Conservation (phyloP, 164 flowering plant species). For the Nymphaea thermarum region DNA sequence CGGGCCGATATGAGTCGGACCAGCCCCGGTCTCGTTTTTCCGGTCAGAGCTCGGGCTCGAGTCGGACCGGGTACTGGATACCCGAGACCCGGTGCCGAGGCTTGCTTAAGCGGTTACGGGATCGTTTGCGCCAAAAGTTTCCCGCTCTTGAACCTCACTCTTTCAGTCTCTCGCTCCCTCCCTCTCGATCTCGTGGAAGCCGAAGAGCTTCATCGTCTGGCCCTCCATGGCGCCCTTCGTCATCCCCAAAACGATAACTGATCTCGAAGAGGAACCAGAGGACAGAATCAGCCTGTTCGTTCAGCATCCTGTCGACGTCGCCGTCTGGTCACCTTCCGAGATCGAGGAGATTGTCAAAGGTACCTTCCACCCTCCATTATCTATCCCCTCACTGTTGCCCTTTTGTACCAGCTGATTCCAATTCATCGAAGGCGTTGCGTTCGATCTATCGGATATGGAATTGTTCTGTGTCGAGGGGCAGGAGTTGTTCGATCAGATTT, state of each 20-base stretch:
- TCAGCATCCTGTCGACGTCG: constrained; percentile 31
- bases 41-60: no score
- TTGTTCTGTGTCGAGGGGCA: constrained; percentile 83
- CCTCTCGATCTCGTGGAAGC: no score
- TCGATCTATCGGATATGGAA: constrained; percentile 93
- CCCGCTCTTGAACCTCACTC: no score
- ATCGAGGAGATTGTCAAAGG: constrained; percentile 95
- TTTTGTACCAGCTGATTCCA: not conserved
- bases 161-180: no score
- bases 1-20: no score
- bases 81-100: no score
- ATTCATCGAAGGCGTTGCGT: constrained; percentile 45
- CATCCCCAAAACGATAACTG: constrained; percentile 47
- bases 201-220: no score
- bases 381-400: not conserved
- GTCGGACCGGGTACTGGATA: no score
- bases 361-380: constrained; percentile 5
- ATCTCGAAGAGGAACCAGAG: constrained; percentile 44
- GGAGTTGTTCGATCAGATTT: constrained; percentile 77
- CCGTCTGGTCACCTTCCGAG: constrained; percentile 45
- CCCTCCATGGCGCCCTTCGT: constrained; percentile 53
- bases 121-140: no score
- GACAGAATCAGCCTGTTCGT: constrained; percentile 35
- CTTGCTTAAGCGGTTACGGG: no score
- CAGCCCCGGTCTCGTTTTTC: no score